Evolutionary conservation across 805 yeast species (phyloP).

Genomic region (Metschnikowia drakensbergensis): DNA sequence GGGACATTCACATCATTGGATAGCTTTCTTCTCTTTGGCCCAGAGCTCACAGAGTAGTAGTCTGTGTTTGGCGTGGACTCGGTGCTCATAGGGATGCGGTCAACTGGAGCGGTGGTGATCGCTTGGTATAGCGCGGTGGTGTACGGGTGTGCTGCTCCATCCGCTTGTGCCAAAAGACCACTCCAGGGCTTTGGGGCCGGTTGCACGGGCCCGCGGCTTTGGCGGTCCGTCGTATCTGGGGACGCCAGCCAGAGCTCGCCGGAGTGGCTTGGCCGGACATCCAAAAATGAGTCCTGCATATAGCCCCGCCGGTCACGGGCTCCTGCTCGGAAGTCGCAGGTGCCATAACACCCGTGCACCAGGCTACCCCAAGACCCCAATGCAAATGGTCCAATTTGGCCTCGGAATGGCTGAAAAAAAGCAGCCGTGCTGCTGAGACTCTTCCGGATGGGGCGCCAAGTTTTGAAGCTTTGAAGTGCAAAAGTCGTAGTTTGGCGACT

Average conservation of each 20-base stretch:
- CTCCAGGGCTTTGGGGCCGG: too few relatives aligned
- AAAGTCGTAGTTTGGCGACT: neutral
- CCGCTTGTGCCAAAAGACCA: too few relatives aligned
- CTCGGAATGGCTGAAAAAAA: neutral
- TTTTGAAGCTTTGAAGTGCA: neutral
- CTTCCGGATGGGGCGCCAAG: too few relatives aligned
- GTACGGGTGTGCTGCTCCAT: neutral
- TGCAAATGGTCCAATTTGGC: neutral
- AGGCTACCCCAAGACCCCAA: neutral
- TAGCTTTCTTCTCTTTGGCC: slow-evolving; percentile 1
- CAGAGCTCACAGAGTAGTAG: slow-evolving; percentile 3
- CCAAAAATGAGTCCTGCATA: too few relatives aligned
- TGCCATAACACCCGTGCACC: neutral
- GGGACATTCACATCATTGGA: neutral
- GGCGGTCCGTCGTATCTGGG: too few relatives aligned
- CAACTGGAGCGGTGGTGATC: neutral
- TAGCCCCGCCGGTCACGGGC: too few relatives aligned
- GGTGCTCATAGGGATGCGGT: slow-evolving; percentile 1
- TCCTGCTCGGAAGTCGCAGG: neutral
- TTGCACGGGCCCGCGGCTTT: too few relatives aligned
- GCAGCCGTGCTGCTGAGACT: too few relatives aligned
- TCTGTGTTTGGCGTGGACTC: neutral
- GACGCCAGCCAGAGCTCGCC: too few relatives aligned
- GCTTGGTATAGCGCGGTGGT: neutral
- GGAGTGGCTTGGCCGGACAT: too few relatives aligned